Evolutionary conservation across 1,284 basidiomycete genomes (phyloP), one percentile per base, ranked within the genome.

Genomic region (Melampsora americana): DNA sequence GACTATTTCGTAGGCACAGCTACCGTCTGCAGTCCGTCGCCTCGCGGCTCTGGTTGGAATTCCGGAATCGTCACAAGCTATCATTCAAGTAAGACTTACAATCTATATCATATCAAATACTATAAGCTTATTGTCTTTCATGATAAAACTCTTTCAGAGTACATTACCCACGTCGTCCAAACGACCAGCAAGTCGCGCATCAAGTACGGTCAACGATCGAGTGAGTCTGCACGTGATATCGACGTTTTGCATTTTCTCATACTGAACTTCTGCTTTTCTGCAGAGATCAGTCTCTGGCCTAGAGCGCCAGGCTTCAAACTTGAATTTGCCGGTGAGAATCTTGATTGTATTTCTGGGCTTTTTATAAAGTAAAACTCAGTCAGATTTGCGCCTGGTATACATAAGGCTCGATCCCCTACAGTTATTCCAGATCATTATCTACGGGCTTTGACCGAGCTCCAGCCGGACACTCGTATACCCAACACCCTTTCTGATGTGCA

Each of bases 31-130:
- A 30, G 66, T 66, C 44, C 48, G 72, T 5, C 56, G 66, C 26
- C 56, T 75, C 23, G 72, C 72, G n/a, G 67, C 48, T 42, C 39
- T 75, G 28, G 72, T 62, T 6, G 72, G 72, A 14, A 75, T 75
- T 30, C 72, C 72, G 20, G 72, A 75, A 75, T 75, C 72, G 28
- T 75, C 72, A n/a, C 72, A 75, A 68, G 72, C 72, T 46, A 75
- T 75, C 72, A 75, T 75, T 42, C 72, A 75, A 60, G 72, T 68
- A 60, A 62, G 39, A 6, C 14, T 14, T 35, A 1, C 20, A 60
- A 30, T 9, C 26, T 32, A 9, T 48, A n/a, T 28, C 2, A 65
- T 14, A 28, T 35, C 11, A 48, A 39, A 16, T 32, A 9, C 14
- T 46, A 20, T 30, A 11, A 20, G 28, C 26, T 68, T 28, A 26